phyloP scores from a whole-genome alignment of 306 rosid species.

The Dryas octopetala region DNA sequence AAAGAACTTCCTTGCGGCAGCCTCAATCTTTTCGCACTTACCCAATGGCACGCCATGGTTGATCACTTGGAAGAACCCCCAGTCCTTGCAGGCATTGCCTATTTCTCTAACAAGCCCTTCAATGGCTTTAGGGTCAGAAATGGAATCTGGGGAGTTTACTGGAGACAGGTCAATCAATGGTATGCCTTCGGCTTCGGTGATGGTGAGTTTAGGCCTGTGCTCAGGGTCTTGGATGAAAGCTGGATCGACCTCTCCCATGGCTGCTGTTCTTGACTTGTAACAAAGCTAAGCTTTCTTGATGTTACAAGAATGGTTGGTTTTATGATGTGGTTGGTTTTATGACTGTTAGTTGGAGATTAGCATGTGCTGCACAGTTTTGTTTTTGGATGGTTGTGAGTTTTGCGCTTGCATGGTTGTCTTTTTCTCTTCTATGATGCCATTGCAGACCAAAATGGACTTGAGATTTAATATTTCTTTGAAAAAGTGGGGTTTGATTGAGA shows the following conservation, averaged over 20 bases:
- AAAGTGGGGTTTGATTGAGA: too few species aligned
- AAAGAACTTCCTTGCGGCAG: conserved; percentile 43
- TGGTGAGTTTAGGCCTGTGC: conserved; percentile 55
- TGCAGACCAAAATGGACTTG: too few species aligned
- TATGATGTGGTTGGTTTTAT: background rate
- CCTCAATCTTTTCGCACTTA: conserved; percentile 32
- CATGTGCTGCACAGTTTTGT: background rate
- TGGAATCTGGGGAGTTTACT: conserved; percentile 16
- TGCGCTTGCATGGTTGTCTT: too few species aligned
- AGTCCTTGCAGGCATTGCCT: conserved; percentile 51
- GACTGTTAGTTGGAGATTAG: background rate
- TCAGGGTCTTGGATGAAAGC: conserved; percentile 58
- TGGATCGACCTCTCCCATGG: conserved; percentile 50
- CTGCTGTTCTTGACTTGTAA: too few species aligned
- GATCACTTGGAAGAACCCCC: conserved; percentile 59
- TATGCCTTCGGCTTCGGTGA: conserved; percentile 42
- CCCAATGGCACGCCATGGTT: conserved; percentile 54
- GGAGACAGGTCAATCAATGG: conserved; percentile 53
- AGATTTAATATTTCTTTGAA: too few species aligned
- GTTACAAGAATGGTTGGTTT: background rate
- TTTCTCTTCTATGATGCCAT: too few species aligned
- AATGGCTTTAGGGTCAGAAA: background rate
- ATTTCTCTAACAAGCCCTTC: conserved; percentile 43
- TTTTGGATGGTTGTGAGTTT: background rate
- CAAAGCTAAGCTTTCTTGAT: background rate